Evolutionary conservation across 768 basidiomycete species (phyloP).

Genomic region (Erythrobasidium yunnanense): DNA sequence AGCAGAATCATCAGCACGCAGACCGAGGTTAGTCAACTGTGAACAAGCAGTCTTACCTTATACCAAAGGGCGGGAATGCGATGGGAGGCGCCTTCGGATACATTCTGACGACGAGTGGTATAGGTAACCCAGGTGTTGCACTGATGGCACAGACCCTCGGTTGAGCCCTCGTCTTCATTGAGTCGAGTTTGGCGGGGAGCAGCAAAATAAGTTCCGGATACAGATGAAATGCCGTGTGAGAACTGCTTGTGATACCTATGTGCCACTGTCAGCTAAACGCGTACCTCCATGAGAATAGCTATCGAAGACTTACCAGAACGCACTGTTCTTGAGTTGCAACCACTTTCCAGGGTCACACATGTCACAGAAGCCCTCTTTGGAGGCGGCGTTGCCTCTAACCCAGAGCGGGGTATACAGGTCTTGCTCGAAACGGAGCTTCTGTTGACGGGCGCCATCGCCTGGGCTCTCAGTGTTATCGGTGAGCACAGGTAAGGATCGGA

Average conservation of each 20-base stretch:
- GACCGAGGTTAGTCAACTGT: not conserved
- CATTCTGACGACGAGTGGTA: slow-evolving; percentile 2
- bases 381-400: slow-evolving; percentile 26
- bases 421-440: slow-evolving; percentile 31
- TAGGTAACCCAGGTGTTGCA: slow-evolving; percentile 28
- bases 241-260: slow-evolving; percentile 34
- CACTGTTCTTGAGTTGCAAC: slow-evolving; percentile 34
- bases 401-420: slow-evolving; percentile 34
- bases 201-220: slow-evolving; percentile 30
- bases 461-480: not conserved
- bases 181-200: slow-evolving; percentile 27
- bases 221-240: slow-evolving; percentile 32
- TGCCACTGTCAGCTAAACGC: too few relatives aligned
- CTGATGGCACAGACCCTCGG: slow-evolving; percentile 30
- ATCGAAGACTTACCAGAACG: slow-evolving; percentile 27
- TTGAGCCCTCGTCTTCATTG: not conserved
- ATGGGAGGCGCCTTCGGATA: not conserved
- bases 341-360: slow-evolving; percentile 34
- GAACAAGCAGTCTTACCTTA: slow-evolving; percentile 1
- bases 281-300: too few relatives aligned
- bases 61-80: slow-evolving; percentile 15
- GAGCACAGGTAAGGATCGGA: not conserved
- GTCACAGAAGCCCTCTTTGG: slow-evolving; percentile 34
- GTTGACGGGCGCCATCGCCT: slow-evolving; percentile 1
- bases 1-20: not conserved